Evolutionary conservation across 176 grass and related monocot species (phyloP), one percentile per base, ranked within the genome.

Genomic region (Zoysia japonica): DNA sequence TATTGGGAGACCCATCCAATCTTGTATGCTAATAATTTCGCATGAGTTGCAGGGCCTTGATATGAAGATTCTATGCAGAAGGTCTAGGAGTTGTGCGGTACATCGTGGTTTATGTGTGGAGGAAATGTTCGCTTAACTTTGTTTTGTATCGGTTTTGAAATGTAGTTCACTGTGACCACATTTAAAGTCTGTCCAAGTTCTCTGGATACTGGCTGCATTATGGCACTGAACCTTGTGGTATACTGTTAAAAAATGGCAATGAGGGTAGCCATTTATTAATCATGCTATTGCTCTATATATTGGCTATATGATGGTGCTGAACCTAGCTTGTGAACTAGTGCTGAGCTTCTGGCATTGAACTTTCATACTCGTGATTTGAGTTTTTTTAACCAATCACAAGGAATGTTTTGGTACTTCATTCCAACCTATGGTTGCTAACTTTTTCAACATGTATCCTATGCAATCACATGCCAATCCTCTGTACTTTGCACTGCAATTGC

Each of bases 321-420:
- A 45, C 75, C 28, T 28, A 28, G 28, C 46, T 79, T 20, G 46
- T 74, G 65, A 20, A 67, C 53, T 48, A 46, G 40, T 70, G 51
- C 41, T 46, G 65, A 70, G 19, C 60, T 14, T 11, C 79, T 49
- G 68, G 9, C 57, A 65, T 47, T 9, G 7, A 41, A 67, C 70
- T 67, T 67, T 60, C 39, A 36, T 28, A 28, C 28, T 28, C 28
- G 28, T 28, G 28, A 28, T 28, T 28, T 28, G 28, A 28, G 28
- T 28, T 28, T 28, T 28, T 28, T 28, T 28, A 28, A 28, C 28
- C 28, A 0, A 28, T 28, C 28, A 28, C 28, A 28, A 28, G 28
- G 28, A 28, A 28, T 72, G 75, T 79, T 79, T 73, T 47, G 47
- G 75, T 79, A 83, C 50, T 59, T 75, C 61, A 57, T 75, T 75